Conservation (phyloP, 352 stramenopile genomes). For the Phytopythium boreale region DNA sequence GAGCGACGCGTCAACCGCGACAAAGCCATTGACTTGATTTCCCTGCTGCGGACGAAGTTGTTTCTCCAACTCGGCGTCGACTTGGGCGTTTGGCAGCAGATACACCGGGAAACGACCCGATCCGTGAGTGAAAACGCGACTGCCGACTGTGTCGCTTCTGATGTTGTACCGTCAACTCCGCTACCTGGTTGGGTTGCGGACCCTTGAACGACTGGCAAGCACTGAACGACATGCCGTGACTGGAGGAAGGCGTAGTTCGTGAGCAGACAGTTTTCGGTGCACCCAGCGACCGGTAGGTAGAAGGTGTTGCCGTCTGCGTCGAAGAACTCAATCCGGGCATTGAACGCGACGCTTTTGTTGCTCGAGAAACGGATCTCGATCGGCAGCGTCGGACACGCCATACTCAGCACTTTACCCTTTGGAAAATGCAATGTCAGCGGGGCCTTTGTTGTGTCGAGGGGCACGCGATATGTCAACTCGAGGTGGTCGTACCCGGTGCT, state of each 20-base stretch:
- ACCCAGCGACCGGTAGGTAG: conserved; percentile 78
- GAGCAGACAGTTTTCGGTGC: conserved; percentile 90
- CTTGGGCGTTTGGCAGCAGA: conserved; percentile 43
- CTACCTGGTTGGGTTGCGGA: too few relatives aligned
- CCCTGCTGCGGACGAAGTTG: conserved; percentile 14
- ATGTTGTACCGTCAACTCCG: background rate
- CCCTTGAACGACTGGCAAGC: background rate
- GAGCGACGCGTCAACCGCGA: conserved; percentile 40
- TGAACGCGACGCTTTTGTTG: conserved; percentile 88
- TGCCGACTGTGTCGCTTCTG: background rate
- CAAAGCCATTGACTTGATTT: conserved; percentile 25
- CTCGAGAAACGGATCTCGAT: conserved; percentile 86
- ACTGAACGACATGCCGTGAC: background rate
- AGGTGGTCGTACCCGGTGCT: conserved; percentile 92
- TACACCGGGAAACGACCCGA: conserved; percentile 61
- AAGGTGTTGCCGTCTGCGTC: conserved; percentile 89
- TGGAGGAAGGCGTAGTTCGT: conserved; percentile 89
- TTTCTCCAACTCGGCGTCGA: conserved; percentile 37
- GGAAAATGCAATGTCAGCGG: conserved; percentile 88
- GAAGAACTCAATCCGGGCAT: conserved; percentile 90
- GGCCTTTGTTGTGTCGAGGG: conserved; percentile 71
- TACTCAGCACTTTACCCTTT: conserved; percentile 83
- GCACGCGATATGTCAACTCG: conserved; percentile 80
- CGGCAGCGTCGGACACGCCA: conserved; percentile 72
- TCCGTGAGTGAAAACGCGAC: conserved; percentile 46